Base-by-base conservation (phyloP, 148 eudicot species). In the Vaccinium corymbosum region DNA sequence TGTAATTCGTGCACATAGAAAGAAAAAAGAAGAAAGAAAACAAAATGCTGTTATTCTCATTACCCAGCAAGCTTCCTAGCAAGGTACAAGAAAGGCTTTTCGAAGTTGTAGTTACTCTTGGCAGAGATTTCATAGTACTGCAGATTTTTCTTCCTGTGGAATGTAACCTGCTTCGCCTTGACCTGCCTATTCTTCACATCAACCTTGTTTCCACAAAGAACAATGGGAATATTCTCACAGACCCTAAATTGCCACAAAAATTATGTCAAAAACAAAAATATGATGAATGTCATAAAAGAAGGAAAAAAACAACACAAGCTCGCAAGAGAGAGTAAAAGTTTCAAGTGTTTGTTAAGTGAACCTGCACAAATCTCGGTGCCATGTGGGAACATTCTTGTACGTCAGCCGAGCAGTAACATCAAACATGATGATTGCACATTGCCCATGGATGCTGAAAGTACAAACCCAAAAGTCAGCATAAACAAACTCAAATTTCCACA, bases 311-410 rank as follows among this genome's bases (percentile, higher is more conserved):
- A 1, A 15, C 15, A 12, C 8, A 12, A 70, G 19, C 29, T 29
- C 38, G 16, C 12, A 78, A 29, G 42, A 35, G 48, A 62, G 13
- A 20, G 2, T 19, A 61, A 46, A 42, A 42, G n/a, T 46, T 46
- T n/a, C 55, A 61, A 46, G n/a, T 2, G 1, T 9, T 59, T 80
- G 6, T 20, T 22, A 11, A 64, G 48, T 35, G 1, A 19, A 80
- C 83, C 83, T 56, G 83, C 83, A 80, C 49, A 80, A 68, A 80
- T 80, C 83, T 61, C 83, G 74, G 56, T 80, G 83, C 83, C 83
- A 80, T 13, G 83, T 80, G 11, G 83, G 83, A 80, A 80, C 83
- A 80, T 80, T 80, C 75, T 80, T 80, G 83, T 80, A 80, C 0
- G 83, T 80, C 83, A 80, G 25, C 62, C 83, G 83, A 49, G 83